phyloP scores from a whole-genome alignment of 768 basidiomycete genomes.

The Lactarius akahatsu region DNA sequence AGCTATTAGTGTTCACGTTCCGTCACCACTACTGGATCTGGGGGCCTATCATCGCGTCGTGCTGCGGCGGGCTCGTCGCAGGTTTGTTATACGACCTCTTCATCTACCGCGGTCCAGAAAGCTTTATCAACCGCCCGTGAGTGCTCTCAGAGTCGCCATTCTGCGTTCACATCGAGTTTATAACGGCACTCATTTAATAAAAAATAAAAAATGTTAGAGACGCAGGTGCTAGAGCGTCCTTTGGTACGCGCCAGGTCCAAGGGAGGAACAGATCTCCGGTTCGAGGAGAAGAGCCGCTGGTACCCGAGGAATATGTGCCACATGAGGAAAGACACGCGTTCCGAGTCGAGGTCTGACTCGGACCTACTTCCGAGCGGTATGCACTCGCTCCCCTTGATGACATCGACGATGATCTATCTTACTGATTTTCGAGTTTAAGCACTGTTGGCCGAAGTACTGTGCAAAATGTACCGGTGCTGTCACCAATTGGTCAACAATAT shows the following conservation, averaged over 20 bases:
- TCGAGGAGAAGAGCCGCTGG: not conserved
- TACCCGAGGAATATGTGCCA: not conserved
- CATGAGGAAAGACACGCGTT: not conserved
- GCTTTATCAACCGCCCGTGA: constrained; percentile 54
- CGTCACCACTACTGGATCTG: constrained; percentile 72
- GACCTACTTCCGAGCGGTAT: not conserved
- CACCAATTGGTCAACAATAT: not conserved
- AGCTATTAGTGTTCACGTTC: constrained; percentile 40
- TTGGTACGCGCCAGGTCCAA: not conserved
- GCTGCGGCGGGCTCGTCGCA: constrained; percentile 57
- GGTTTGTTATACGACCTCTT: constrained; percentile 58
- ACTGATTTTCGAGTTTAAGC: not conserved
- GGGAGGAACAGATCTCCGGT: not conserved
- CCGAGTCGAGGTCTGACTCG: constrained; percentile 10
- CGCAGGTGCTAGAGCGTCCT: not conserved
- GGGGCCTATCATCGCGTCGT: constrained; percentile 60
- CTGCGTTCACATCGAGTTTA: not conserved
- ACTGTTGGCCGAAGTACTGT: not conserved
- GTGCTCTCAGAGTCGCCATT: constrained; percentile 23
- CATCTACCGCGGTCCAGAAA: constrained; percentile 56
- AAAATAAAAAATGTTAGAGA: not conserved
- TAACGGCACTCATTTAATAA: not conserved
- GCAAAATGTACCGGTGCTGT: too few relatives aligned
- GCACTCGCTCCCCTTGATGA: not conserved
- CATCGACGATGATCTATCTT: not conserved